Base-by-base conservation (phyloP, 805 yeast genomes). In the Torulaspora indica region DNA sequence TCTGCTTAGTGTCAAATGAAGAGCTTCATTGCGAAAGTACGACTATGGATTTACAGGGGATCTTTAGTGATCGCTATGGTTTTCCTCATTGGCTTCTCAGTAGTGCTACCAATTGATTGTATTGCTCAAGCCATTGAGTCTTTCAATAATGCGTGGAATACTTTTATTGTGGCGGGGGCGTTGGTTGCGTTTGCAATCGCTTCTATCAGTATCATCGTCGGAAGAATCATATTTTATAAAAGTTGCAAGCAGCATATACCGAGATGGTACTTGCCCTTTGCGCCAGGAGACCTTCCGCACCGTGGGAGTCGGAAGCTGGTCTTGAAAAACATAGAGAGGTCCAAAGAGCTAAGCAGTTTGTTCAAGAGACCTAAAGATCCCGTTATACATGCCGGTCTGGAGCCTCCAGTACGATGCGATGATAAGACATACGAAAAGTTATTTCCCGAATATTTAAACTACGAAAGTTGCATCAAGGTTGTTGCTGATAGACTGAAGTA, bases 31-130 rank as follows among this genome's bases (percentile, higher is more conserved):
- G 48, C 41, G 28, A 38, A 28, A 29, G 30, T 30, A 23, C 47
- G 42, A 43, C 18, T 38, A 15, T 53, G 57, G 58, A 31, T 53
- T 4, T 52, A 50, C 28, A 44, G 56, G 35, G 48, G 51, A 29
- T 49, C 55, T 8, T 40, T 51, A 15, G 52, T 37, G 12, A 40
- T 51, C 20, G 46, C 48, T 8, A 35, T 73, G 40, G 47, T 67
- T 2, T 51, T 72, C 1, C 68, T 75, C 43, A 54, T 84, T 15
- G 86, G 81, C 0, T 76, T 89, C 43, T 69, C 81, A 22, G 70
- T 85, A 1, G 85, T 84, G 7, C 70, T 91, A 0, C 95, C 95
- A 0, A 76, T 88, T 12, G 97, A 91, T 63, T 79, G 88, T 24
- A 79, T 89, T 47, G 72, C 73, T 0, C 81, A 76, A 56, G 76